Conservation (phyloP, 352 stramenopile genomes). For the Albugo laibachii region DNA sequence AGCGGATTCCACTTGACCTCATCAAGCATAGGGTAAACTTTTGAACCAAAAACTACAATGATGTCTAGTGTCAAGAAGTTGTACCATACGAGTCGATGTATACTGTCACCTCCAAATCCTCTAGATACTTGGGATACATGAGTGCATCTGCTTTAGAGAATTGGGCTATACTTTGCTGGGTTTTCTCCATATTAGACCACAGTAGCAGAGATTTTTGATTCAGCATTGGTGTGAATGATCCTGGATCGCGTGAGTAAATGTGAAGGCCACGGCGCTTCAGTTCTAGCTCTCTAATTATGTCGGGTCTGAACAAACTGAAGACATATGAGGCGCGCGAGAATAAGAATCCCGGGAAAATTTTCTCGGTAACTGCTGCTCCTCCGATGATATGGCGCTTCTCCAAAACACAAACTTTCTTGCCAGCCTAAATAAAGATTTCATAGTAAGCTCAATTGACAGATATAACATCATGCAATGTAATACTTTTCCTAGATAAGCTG, state of each 20-base stretch:
- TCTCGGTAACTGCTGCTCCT: conserved; percentile 78
- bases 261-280: conserved; percentile 56
- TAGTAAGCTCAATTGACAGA: not conserved
- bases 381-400: conserved; percentile 77
- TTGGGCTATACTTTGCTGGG: conserved; percentile 72
- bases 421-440: conserved; percentile 14
- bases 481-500: conserved; percentile 77
- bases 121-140: conserved; percentile 66
- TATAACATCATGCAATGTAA: not conserved
- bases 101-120: conserved; percentile 61
- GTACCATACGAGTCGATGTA: too few relatives aligned
- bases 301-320: conserved; percentile 74
- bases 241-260: conserved; percentile 61
- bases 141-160: conserved; percentile 62
- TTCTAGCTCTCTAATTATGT: conserved; percentile 79
- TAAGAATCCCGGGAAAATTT: conserved; percentile 80
- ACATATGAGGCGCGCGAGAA: conserved; percentile 84
- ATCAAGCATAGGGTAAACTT: conserved; percentile 69
- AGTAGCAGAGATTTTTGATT: conserved; percentile 64
- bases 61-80: too few relatives aligned
- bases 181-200: conserved; percentile 46
- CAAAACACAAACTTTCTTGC: conserved; percentile 74
- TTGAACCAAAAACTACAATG: conserved; percentile 37
- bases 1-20: conserved; percentile 16
- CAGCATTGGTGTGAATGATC: conserved; percentile 74